Percentiles rank a stretch among this genome's conserved stretches.
Evolutionary conservation across 345 rosid genomes (phyloP).

Genomic region (Ceriops tagal): DNA sequence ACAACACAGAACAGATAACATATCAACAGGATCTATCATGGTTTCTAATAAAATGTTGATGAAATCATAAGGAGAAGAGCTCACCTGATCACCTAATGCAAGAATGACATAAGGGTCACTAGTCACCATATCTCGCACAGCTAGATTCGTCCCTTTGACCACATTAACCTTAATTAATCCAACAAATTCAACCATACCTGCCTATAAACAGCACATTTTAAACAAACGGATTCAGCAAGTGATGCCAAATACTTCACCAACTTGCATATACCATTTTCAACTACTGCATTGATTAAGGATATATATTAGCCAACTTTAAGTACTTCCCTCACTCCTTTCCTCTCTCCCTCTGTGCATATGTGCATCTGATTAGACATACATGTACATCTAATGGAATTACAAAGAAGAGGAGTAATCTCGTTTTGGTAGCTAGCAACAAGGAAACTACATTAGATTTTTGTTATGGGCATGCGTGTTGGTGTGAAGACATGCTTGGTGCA

Average conservation of each 20-base stretch:
- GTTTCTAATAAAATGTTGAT: not conserved
- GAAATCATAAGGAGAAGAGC: slow-evolving; percentile 21
- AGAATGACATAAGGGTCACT: slow-evolving; percentile 97
- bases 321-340: too few species aligned
- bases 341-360: too few species aligned
- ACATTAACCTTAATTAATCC: slow-evolving; percentile 95
- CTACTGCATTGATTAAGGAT: too few species aligned
- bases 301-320: too few species aligned
- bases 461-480: too few species aligned
- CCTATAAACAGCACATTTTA: slow-evolving; percentile 46
- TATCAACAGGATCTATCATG: not conserved
- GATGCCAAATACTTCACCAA: not conserved
- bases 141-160: slow-evolving; percentile 92
- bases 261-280: not conserved
- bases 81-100: slow-evolving; percentile 81
- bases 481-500: too few species aligned
- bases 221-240: slow-evolving; percentile 15
- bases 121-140: slow-evolving; percentile 74
- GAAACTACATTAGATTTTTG: not conserved
- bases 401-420: too few species aligned
- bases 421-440: too few species aligned
- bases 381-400: too few species aligned
- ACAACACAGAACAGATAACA: slow-evolving; percentile 5
- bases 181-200: slow-evolving; percentile 93
- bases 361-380: too few species aligned